phyloP scores from a whole-genome alignment of 352 stramenopile species.

The Phytophthora uliginosa region DNA sequence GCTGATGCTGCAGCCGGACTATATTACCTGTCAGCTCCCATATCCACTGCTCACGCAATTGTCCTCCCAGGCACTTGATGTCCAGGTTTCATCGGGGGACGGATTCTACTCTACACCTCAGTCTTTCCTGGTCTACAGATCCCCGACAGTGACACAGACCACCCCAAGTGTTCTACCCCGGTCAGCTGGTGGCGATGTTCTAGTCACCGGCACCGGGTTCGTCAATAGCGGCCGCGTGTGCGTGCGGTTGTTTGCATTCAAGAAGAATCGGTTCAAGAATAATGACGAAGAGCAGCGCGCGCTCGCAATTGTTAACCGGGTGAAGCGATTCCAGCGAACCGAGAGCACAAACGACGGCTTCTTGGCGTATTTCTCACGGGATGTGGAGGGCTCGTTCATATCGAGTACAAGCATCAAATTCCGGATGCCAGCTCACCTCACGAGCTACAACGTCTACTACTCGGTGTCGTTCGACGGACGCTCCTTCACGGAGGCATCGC shows the following conservation, averaged over 20 bases:
- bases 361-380: constrained; percentile 41
- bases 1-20: constrained; percentile 52
- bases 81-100: constrained; percentile 77
- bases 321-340: constrained; percentile 34
- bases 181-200: constrained; percentile 61
- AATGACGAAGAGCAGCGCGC: constrained; percentile 38
- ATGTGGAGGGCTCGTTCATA: constrained; percentile 52
- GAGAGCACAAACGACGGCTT: constrained; percentile 47
- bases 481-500: constrained; percentile 54
- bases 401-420: constrained; percentile 52
- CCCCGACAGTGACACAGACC: constrained; percentile 51
- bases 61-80: constrained; percentile 48
- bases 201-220: constrained; percentile 56
- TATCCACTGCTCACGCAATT: constrained; percentile 17
- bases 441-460: constrained; percentile 74
- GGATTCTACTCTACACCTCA: constrained; percentile 54
- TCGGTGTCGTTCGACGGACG: constrained; percentile 67
- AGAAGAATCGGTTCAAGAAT: constrained; percentile 36
- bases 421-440: constrained; percentile 53
- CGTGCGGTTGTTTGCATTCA: constrained; percentile 64
- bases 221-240: constrained; percentile 46
- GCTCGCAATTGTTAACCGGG: constrained; percentile 45
- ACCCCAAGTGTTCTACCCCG: constrained; percentile 63
- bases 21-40: constrained; percentile 49
- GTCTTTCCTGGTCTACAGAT: constrained; percentile 58